phyloP scores from a whole-genome alignment of 2,329 filamentous ascomycete genomes.

The Pyricularia pennisetigena region DNA sequence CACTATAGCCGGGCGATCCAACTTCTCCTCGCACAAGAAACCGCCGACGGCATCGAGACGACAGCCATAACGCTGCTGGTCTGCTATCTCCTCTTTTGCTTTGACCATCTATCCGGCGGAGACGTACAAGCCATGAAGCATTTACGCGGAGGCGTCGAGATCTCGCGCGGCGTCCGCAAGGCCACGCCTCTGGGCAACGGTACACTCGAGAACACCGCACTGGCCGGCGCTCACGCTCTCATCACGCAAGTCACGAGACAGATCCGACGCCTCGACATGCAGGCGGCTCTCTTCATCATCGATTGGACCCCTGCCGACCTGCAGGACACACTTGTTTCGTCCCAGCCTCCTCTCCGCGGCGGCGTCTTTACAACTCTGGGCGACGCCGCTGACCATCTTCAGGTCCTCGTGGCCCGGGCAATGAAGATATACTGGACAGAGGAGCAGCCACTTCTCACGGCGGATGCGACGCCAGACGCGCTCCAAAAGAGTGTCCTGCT shows the following conservation, averaged over 20 bases:
- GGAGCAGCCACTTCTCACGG: background rate
- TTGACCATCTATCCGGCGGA: conserved; percentile 24
- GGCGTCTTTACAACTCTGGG: background rate
- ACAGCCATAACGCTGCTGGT: conserved; percentile 23
- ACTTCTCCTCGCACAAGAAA: conserved; percentile 13
- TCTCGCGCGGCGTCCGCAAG: background rate
- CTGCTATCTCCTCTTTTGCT: conserved; percentile 28
- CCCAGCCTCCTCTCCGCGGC: background rate
- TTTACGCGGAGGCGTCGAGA: conserved; percentile 19
- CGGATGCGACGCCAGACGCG: background rate
- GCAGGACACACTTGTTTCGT: background rate
- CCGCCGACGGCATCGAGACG: conserved; percentile 12
- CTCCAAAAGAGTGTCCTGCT: background rate
- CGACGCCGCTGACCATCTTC: background rate
- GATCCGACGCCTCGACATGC: conserved; percentile 25
- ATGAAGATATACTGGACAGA: background rate
- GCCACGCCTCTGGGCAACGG: background rate
- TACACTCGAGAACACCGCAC: conserved; percentile 5
- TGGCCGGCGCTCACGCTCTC: conserved; percentile 12
- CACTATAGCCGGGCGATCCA: background rate
- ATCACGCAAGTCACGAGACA: conserved; percentile 21
- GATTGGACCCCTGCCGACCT: conserved; percentile 19
- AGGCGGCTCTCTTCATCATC: conserved; percentile 21
- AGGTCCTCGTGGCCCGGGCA: background rate
- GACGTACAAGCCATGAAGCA: conserved; percentile 23